phyloP scores from a whole-genome alignment of 2,329 filamentous ascomycete genomes.

The Xylariaceae sp. region DNA sequence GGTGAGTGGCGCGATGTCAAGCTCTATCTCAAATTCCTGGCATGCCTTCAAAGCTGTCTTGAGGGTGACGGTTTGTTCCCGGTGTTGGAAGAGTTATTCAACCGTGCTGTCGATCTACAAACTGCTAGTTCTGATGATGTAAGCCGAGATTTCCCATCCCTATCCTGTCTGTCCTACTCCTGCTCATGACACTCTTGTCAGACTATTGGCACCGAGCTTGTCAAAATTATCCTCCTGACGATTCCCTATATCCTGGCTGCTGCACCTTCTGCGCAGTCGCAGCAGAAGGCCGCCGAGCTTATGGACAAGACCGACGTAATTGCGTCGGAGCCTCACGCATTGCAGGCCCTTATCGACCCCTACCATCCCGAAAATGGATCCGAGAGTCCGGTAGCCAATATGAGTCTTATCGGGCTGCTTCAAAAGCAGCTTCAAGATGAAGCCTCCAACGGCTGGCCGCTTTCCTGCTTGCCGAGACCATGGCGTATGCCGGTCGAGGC shows the following conservation, averaged over 20 bases:
- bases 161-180: neutral
- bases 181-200: constrained; percentile 27
- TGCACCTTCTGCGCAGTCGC: constrained; percentile 59
- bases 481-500: constrained; percentile 62
- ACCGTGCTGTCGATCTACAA: constrained; percentile 85
- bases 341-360: constrained; percentile 83
- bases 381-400: constrained; percentile 58
- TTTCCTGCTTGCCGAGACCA: constrained; percentile 64
- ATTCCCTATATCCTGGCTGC: constrained; percentile 85
- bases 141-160: constrained; percentile 36
- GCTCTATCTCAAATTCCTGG: constrained; percentile 81
- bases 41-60: constrained; percentile 75
- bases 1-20: constrained; percentile 91
- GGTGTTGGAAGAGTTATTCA: constrained; percentile 84
- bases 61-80: constrained; percentile 82
- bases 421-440: constrained; percentile 83
- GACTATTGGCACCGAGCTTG: constrained; percentile 76
- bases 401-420: constrained; percentile 72
- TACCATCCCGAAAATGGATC: constrained; percentile 64
- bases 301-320: constrained; percentile 95
- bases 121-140: constrained; percentile 91
- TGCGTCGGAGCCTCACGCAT: constrained; percentile 77
- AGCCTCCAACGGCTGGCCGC: constrained; percentile 67
- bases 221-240: constrained; percentile 93
- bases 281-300: constrained; percentile 69